These are phyloP conservation scores for grape (Vitis vinifera) DNA, from an alignment of 164 flowering plant genomes.

Conservation along the genomic window DNA sequence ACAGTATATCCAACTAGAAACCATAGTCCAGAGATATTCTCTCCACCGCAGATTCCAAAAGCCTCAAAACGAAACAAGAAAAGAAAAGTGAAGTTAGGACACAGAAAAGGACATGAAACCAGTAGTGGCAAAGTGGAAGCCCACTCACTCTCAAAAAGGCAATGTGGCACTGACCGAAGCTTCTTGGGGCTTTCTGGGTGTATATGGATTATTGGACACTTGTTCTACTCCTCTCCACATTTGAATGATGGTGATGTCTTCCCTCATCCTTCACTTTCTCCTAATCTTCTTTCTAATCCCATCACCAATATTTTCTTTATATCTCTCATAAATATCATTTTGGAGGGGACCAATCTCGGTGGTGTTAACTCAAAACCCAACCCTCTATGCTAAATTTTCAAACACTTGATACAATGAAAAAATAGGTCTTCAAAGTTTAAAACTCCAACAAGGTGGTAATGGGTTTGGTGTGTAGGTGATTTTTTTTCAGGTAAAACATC, in stretches of 20 bases:
- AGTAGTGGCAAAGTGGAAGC: not conserved
- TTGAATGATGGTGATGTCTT: not conserved
- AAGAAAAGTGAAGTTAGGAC: not conserved
- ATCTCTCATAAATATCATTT: no score
- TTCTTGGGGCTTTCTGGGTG: not conserved
- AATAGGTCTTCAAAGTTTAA: no score
- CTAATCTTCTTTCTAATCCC: not conserved
- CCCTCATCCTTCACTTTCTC: not conserved
- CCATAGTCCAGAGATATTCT: not conserved
- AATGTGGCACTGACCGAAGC: not conserved
- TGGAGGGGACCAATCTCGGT: no score
- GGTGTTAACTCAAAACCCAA: no score
- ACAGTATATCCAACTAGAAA: no score
- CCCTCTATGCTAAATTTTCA: no score
- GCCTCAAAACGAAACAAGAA: not conserved
- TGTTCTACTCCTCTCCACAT: conserved; percentile 1
- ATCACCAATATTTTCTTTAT: not conserved
- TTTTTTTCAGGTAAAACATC: no score
- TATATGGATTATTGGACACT: not conserved
- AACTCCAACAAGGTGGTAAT: no score
- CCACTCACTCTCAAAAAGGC: conserved; percentile 12
- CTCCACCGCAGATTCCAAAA: not conserved
- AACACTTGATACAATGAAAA: no score
- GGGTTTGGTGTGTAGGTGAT: no score
- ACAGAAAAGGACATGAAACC: not conserved